Base-by-base conservation (phyloP, 106 monocot species). In the Apostasia shenzhenica region DNA sequence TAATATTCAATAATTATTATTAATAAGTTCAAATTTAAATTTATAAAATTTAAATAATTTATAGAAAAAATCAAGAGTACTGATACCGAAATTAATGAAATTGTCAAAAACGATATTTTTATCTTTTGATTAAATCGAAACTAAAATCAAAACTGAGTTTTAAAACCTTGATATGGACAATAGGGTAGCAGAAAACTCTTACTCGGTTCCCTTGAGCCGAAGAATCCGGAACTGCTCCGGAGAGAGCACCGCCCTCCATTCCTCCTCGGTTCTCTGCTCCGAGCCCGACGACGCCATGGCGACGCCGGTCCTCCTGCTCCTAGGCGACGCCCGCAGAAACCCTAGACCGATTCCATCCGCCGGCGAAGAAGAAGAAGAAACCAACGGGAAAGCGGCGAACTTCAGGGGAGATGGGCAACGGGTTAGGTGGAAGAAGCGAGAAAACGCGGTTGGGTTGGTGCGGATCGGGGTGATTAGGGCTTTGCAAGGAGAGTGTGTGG, bases 191-290 rank as follows among this genome's bases (percentile, higher is more conserved):
- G 1, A 60, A 6, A 60, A 8, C 41, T 48, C 46, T 70, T 87
- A 95, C 94, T 95, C 94, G 53, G 91, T 91, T 6, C 94, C 91
- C 81, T 91, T 95, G 71, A 57, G 72, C 45, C 94, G 81, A 40
- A 94, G 91, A 61, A 94, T 94, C 61, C 88, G 88, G 67, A 94
- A 94, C 81, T 94, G 94, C 85, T 95, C 91, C 14, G 91, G 83
- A 51, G 91, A 86, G 54, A 95, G 91, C 46, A 88, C 53, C 2
- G 91, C 85, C 73, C 85, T 80, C 94, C 94, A 95, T 69, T 95
- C 91, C 79, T 88, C 91, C 72, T 95, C 94, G 54, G 85, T 68
- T 79, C 86, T 91, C 81, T 84, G 78, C 43, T 77, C 80, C 26
- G 86, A 68, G 11, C 70, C 80, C 8, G 81, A 69, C 2, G 77